These are phyloP conservation scores for Aureobasidium pullulans DNA, from an alignment of 2,329 filamentous ascomycete species.

Conservation along the genomic window DNA sequence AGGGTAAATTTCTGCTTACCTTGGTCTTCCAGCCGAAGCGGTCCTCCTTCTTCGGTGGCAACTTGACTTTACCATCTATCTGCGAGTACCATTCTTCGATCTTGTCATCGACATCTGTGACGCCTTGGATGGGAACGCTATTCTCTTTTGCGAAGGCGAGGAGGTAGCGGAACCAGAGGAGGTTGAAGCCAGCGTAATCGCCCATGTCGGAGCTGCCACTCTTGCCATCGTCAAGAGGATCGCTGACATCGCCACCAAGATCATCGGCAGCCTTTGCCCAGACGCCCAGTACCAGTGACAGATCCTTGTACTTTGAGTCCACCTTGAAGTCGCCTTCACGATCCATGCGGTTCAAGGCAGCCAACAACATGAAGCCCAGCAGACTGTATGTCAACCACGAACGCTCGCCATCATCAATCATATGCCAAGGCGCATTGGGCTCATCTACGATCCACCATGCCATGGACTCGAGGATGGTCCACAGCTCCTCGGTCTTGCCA, in stretches of 20 bases:
- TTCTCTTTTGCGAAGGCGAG: background rate
- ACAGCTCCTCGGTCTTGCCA: background rate
- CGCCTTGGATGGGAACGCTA: background rate
- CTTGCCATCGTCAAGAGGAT: background rate
- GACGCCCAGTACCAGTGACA: background rate
- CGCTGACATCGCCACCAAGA: background rate
- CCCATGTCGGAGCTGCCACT: background rate
- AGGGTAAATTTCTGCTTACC: background rate
- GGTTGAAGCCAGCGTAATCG: background rate
- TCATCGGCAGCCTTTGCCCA: background rate
- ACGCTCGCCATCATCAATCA: background rate
- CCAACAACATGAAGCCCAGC: constrained; percentile 1
- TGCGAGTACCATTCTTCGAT: background rate
- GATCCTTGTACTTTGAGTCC: background rate
- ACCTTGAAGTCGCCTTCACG: background rate
- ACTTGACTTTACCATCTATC: background rate
- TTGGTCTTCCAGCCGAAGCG: constrained; percentile 8
- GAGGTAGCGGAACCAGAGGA: background rate
- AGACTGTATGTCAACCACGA: background rate
- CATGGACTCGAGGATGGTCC: background rate
- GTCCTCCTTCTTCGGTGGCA: background rate
- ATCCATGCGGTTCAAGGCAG: background rate
- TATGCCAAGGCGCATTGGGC: background rate
- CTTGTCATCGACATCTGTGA: background rate
- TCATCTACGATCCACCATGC: background rate